Conservation (phyloP, 192 early-diverging fungal genomes). For the Ramicandelaber brevisporus region DNA sequence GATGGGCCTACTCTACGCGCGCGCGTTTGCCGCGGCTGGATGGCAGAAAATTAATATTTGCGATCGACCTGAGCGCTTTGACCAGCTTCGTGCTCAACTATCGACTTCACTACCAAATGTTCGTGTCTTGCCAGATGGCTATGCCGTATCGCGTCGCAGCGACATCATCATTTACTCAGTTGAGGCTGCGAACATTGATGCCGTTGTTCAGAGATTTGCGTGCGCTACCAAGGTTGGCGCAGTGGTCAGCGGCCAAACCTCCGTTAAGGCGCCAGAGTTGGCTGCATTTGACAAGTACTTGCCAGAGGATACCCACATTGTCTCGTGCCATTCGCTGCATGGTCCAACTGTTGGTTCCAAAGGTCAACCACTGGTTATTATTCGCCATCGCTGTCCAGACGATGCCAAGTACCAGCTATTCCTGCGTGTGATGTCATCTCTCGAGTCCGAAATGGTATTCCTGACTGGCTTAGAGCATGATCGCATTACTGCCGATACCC, state of each 20-base stretch:
- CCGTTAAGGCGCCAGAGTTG: slow-evolving; percentile 88
- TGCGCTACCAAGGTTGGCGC: slow-evolving; percentile 75
- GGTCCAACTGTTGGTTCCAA: slow-evolving; percentile 66
- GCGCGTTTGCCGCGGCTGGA: slow-evolving; percentile 36
- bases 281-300: slow-evolving; percentile 64
- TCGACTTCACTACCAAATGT: no score
- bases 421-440: slow-evolving; percentile 32
- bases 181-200: slow-evolving; percentile 67
- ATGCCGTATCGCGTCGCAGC: slow-evolving; percentile 49
- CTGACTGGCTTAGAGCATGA: slow-evolving; percentile 72
- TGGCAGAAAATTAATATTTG: slow-evolving; percentile 60
- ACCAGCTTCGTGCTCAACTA: slow-evolving; percentile 30
- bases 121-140: slow-evolving; percentile 57
- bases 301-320: slow-evolving; percentile 77
- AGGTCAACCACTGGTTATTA: slow-evolving; percentile 62
- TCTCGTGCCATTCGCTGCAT: slow-evolving; percentile 88
- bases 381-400: slow-evolving; percentile 41
- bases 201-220: slow-evolving; percentile 56
- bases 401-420: slow-evolving; percentile 27
- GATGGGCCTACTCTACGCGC: slow-evolving; percentile 83
- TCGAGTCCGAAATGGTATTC: slow-evolving; percentile 63
- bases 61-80: slow-evolving; percentile 54
- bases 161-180: slow-evolving; percentile 91
- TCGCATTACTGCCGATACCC: slow-evolving; percentile 88
- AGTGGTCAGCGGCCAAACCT: slow-evolving; percentile 84